These are phyloP conservation scores for Aspergillus udagawae DNA, from an alignment of 2,329 filamentous ascomycete species.

Conservation along the genomic window DNA sequence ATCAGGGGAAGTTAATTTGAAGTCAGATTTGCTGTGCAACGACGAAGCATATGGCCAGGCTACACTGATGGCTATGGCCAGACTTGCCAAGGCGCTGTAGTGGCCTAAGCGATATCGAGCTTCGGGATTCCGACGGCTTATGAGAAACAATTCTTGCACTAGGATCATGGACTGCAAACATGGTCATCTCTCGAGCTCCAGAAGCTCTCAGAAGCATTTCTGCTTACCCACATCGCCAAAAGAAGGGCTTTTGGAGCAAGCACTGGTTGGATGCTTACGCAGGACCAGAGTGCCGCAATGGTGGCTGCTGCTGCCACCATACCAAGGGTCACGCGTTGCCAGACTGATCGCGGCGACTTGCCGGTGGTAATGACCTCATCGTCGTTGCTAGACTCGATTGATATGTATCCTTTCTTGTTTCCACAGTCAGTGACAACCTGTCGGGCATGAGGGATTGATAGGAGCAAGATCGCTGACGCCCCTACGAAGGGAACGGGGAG, in stretches of 20 bases:
- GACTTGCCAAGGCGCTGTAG: conserved; percentile 4
- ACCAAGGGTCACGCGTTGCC: conserved; percentile 2
- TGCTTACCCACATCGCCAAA: conserved; percentile 4
- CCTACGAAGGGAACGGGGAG: not conserved
- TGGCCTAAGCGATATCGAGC: conserved; percentile 6
- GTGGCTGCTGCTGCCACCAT: not conserved
- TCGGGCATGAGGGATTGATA: conserved; percentile 3
- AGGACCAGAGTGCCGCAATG: not conserved
- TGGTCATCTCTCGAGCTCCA: no score
- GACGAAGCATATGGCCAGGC: not conserved
- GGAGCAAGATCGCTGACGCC: not conserved
- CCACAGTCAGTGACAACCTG: not conserved
- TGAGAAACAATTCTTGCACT: conserved; percentile 2
- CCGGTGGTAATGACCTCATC: not conserved
- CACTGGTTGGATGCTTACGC: not conserved
- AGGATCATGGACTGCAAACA: conserved; percentile 1
- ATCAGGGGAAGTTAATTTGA: not conserved
- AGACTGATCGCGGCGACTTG: not conserved
- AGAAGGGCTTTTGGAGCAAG: not conserved
- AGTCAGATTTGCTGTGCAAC: not conserved
- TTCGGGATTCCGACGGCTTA: not conserved
- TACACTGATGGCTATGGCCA: not conserved
- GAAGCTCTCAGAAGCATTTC: not conserved
- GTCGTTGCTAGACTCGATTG: not conserved
- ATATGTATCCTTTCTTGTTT: not conserved